Evolutionary conservation across 1,284 basidiomycete species (phyloP).

Genomic region (Entoloma clypeatum): DNA sequence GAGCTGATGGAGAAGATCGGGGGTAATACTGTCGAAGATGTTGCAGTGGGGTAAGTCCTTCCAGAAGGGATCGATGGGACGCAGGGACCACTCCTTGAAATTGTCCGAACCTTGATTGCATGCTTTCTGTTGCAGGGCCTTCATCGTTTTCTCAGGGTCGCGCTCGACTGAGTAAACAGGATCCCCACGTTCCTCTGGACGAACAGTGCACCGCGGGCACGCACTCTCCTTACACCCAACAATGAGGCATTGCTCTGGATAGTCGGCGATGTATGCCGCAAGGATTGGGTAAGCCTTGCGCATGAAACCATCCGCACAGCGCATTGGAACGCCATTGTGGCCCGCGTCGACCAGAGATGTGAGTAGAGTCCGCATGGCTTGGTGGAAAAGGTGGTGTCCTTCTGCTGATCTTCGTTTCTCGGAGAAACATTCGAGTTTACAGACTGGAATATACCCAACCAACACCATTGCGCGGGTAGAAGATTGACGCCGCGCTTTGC

Average conservation of each 20-base stretch:
- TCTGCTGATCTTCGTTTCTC: conserved; percentile 17
- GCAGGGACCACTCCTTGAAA: conserved; percentile 13
- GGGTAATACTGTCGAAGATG: not conserved
- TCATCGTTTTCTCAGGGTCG: conserved; percentile 12
- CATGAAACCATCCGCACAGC: conserved; percentile 31
- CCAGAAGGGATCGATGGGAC: too few relatives aligned
- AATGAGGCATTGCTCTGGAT: conserved; percentile 40
- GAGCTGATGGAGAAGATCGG: not conserved
- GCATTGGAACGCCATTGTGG: conserved; percentile 27
- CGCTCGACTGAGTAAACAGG: conserved; percentile 8
- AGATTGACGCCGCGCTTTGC: conserved; percentile 23
- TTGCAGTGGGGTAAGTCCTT: too few relatives aligned
- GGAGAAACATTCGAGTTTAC: conserved; percentile 35
- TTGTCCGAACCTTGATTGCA: conserved; percentile 5
- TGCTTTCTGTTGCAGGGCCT: conserved; percentile 1
- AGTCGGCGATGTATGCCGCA: conserved; percentile 38
- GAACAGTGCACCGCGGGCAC: conserved; percentile 27
- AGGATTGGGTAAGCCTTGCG: conserved; percentile 32
- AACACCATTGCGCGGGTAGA: conserved; percentile 30
- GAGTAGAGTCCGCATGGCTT: conserved; percentile 32
- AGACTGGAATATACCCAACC: conserved; percentile 40
- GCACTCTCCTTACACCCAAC: conserved; percentile 29
- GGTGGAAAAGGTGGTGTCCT: conserved; percentile 32
- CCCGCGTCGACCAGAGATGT: conserved; percentile 29
- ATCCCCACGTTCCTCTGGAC: conserved; percentile 16